These are phyloP conservation scores for Verticillium longisporum DNA, from an alignment of 2,329 filamentous ascomycete species.

Conservation along the genomic window DNA sequence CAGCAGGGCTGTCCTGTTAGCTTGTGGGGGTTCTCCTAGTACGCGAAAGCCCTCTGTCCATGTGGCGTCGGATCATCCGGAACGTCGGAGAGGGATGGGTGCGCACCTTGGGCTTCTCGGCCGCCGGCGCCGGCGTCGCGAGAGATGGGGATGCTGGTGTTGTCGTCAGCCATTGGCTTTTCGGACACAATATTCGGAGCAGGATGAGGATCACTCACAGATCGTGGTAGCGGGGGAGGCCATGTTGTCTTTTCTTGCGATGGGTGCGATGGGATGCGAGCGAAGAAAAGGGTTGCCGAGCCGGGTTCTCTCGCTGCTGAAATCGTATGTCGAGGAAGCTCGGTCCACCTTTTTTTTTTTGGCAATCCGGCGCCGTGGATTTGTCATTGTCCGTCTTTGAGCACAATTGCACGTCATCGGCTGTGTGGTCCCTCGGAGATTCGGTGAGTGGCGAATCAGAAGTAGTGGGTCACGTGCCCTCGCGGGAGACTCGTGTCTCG, in stretches of 20 bases:
- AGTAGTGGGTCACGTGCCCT: background rate
- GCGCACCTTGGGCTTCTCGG: constrained; percentile 36
- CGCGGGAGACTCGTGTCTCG: background rate
- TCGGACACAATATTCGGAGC: background rate
- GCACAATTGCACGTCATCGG: background rate
- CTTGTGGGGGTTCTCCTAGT: background rate
- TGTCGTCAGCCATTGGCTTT: background rate
- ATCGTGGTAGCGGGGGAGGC: constrained; percentile 19
- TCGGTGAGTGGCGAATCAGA: background rate
- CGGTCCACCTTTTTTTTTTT: constrained; percentile 9
- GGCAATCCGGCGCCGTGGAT: constrained; percentile 3
- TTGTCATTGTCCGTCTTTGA: constrained; percentile 12
- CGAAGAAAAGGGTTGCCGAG: background rate
- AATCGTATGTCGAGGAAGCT: background rate
- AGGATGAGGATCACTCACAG: constrained; percentile 14
- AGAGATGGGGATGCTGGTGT: constrained; percentile 13
- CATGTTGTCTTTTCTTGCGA: constrained; percentile 14
- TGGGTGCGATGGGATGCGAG: background rate
- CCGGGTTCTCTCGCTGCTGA: background rate
- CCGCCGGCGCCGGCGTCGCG: constrained; percentile 19
- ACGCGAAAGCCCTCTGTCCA: too few species aligned
- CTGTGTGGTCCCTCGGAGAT: background rate
- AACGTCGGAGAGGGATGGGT: background rate
- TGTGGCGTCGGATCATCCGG: too few species aligned
- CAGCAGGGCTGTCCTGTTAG: constrained; percentile 69